A percentile compares a stretch with the other conserved stretches of the same genome.
These are phyloP conservation scores for Nymphaea thermarum DNA, from an alignment of 164 flowering plant species.

Conservation along the genomic window DNA sequence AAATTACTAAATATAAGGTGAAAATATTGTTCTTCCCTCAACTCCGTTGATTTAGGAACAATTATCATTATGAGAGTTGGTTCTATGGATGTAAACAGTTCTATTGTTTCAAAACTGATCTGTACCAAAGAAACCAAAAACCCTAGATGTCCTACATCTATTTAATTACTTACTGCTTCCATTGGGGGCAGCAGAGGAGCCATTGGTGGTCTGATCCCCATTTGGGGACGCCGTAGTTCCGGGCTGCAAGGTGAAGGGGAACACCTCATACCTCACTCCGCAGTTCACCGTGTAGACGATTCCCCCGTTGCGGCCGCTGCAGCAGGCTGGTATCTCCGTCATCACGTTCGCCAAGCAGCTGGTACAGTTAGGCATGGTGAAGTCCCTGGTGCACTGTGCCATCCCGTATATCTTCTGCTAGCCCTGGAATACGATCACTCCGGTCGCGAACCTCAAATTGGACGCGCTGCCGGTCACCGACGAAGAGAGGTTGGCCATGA, in stretches of 20 bases:
- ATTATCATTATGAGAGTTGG: too few relatives aligned
- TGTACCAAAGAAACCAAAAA: too few relatives aligned
- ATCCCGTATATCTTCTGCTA: conserved; percentile 15
- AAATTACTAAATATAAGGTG: too few relatives aligned
- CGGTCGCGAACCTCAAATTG: conserved; percentile 4
- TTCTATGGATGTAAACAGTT: too few relatives aligned
- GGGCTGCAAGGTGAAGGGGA: conserved; percentile 8
- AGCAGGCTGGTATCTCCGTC: neutral
- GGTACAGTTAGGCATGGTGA: conserved; percentile 11
- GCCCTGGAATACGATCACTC: neutral
- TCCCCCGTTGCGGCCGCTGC: conserved; percentile 17
- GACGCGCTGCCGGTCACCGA: neutral
- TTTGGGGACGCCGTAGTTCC: too few relatives aligned
- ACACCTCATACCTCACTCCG: conserved; percentile 19
- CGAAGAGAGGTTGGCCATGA: conserved; percentile 2
- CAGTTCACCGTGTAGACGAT: conserved; percentile 19
- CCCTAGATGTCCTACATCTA: too few relatives aligned
- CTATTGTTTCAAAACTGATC: too few relatives aligned
- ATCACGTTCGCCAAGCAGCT: conserved; percentile 11
- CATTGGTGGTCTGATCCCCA: too few relatives aligned
- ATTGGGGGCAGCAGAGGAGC: too few relatives aligned
- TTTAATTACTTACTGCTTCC: too few relatives aligned
- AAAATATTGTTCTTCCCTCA: too few relatives aligned
- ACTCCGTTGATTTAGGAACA: too few relatives aligned
- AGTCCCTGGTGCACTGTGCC: conserved; percentile 31